Percentiles rank a stretch among this genome's conserved stretches.
These are phyloP conservation scores for Cladophialophora exuberans DNA, from an alignment of 2,329 filamentous ascomycete species.

Conservation along the genomic window DNA sequence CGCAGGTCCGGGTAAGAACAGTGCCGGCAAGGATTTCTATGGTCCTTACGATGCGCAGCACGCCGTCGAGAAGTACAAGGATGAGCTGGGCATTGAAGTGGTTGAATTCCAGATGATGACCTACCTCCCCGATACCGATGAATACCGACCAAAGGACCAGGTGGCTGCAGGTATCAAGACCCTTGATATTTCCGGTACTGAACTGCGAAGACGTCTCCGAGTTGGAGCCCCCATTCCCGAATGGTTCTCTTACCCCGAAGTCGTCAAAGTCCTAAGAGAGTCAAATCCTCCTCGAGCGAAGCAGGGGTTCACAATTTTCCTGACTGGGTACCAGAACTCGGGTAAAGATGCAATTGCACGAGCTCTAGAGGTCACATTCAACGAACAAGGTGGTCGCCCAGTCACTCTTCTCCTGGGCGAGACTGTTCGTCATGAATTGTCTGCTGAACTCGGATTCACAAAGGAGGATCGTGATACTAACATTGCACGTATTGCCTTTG, in stretches of 20 bases:
- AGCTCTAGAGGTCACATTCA: slow-evolving; percentile 93
- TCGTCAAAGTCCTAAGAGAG: slow-evolving; percentile 93
- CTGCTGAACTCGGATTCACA: slow-evolving; percentile 93
- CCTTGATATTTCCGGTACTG: slow-evolving; percentile 82
- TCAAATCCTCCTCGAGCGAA: slow-evolving; percentile 88
- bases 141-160: slow-evolving; percentile 92
- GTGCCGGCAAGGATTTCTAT: slow-evolving; percentile 94
- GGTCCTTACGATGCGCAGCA: slow-evolving; percentile 97
- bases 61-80: slow-evolving; percentile 92
- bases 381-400: slow-evolving; percentile 94
- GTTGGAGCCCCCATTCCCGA: slow-evolving; percentile 94
- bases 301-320: slow-evolving; percentile 98
- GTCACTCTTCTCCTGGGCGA: slow-evolving; percentile 95
- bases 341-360: slow-evolving; percentile 97
- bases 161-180: slow-evolving; percentile 83
- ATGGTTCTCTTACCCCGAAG: slow-evolving; percentile 99
- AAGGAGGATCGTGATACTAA: slow-evolving; percentile 91
- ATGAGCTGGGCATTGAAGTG: slow-evolving; percentile 97
- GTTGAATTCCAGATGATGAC: slow-evolving; percentile 99
- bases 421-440: slow-evolving; percentile 90
- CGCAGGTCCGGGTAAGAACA: slow-evolving; percentile 97
- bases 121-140: slow-evolving; percentile 94
- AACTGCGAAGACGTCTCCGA: slow-evolving; percentile 88
- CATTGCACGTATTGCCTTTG: slow-evolving; percentile 94
- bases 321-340: slow-evolving; percentile 94